Evolutionary conservation across 2,329 filamentous ascomycete genomes (phyloP).

Genomic region (Apiospora koreana): DNA sequence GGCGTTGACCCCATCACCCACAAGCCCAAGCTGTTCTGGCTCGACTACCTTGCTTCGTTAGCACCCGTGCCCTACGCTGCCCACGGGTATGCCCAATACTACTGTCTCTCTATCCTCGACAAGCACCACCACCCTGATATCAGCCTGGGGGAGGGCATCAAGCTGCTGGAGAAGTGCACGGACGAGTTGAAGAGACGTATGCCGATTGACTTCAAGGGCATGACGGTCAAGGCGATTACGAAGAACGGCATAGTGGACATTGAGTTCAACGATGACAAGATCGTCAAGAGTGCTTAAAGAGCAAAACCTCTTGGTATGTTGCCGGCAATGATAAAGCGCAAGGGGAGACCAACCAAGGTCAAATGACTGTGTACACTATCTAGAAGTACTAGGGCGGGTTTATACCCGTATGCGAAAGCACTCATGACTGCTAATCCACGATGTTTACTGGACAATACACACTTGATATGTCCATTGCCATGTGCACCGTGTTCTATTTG

Average conservation of each 20-base stretch:
- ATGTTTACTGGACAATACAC: neutral
- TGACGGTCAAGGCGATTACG: constrained; percentile 90
- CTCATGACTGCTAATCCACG: constrained; percentile 9
- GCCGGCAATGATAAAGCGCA: neutral
- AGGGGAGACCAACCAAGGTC: neutral
- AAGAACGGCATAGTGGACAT: constrained; percentile 89
- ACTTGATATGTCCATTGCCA: neutral
- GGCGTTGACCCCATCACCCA: constrained; percentile 90
- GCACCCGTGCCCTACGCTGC: constrained; percentile 92
- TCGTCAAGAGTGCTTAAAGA: constrained; percentile 61
- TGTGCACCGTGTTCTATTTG: neutral
- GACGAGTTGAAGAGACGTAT: constrained; percentile 96
- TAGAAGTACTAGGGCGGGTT: constrained; percentile 9
- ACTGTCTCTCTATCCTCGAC: constrained; percentile 95
- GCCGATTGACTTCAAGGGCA: constrained; percentile 98
- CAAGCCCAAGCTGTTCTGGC: constrained; percentile 93
- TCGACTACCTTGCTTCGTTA: constrained; percentile 91
- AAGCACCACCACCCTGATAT: constrained; percentile 99
- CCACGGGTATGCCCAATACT: constrained; percentile 99
- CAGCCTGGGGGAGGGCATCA: constrained; percentile 82
- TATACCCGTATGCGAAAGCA: constrained; percentile 10
- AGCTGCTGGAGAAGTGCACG: constrained; percentile 91
- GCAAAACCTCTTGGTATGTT: neutral
- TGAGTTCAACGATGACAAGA: constrained; percentile 80
- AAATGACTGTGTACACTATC: constrained; percentile 34